phyloP scores from a whole-genome alignment of 176 grass and related monocot genomes.

The Oryza rufipogon region DNA sequence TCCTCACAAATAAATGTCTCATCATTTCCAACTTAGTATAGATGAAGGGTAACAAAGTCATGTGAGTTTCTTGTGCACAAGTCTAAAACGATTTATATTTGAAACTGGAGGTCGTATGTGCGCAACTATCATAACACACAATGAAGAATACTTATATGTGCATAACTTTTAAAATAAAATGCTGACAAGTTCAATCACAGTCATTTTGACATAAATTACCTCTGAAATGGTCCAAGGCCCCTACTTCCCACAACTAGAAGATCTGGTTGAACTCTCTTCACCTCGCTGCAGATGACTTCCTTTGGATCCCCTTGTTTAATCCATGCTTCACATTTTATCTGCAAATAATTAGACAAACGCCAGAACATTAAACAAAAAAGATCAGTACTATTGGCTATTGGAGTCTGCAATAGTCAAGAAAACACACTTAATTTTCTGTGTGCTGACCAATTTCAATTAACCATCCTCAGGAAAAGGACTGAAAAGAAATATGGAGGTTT shows the following conservation, averaged over 20 bases:
- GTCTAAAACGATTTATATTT: background rate
- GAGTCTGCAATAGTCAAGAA: conserved; percentile 36
- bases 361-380: conserved; percentile 14
- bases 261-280: conserved; percentile 83
- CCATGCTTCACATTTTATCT: conserved; percentile 95
- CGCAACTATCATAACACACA: background rate
- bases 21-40: background rate
- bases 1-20: background rate
- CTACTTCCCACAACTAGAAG: conserved; percentile 84
- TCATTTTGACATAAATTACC: conserved; percentile 54
- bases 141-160: background rate
- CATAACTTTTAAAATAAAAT: background rate
- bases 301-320: conserved; percentile 79
- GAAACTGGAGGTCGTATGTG: background rate
- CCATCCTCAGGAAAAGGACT: background rate
- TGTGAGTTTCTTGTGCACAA: background rate
- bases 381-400: background rate
- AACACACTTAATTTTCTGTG: conserved; percentile 2
- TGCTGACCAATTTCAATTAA: background rate
- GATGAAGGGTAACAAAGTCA: background rate
- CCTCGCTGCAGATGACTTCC: conserved; percentile 86
- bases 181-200: background rate
- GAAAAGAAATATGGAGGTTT: background rate
- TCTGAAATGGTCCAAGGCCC: conserved; percentile 95
- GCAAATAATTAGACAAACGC: conserved; percentile 32